These are phyloP conservation scores for Atkinsonella hypoxylon DNA, from an alignment of 2,329 filamentous ascomycete species.

Conservation along the genomic window DNA sequence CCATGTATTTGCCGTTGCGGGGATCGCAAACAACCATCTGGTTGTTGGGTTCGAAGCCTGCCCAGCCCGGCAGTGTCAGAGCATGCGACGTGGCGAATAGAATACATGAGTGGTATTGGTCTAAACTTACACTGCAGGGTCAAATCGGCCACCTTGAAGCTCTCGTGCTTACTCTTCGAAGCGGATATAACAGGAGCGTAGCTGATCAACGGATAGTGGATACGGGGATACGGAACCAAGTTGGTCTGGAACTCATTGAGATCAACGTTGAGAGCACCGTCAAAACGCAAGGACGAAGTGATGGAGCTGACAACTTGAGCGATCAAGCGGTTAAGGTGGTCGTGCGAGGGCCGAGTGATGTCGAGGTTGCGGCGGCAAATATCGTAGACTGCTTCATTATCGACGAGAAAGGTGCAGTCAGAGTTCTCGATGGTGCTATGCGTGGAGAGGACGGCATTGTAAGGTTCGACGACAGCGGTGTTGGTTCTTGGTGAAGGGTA, in stretches of 20 bases:
- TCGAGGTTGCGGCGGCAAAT: conserved; percentile 63
- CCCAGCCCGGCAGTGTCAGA: conserved; percentile 30
- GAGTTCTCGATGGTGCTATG: conserved; percentile 68
- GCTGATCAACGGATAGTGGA: conserved; percentile 63
- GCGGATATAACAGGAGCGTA: conserved; percentile 61
- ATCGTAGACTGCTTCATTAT: conserved; percentile 65
- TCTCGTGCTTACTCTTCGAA: conserved; percentile 71
- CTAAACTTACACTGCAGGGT: conserved; percentile 55
- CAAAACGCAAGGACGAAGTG: conserved; percentile 60
- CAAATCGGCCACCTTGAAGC: conserved; percentile 72
- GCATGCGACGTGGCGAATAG: neutral
- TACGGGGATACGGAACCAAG: conserved; percentile 60
- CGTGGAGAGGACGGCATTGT: conserved; percentile 62
- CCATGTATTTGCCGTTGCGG: conserved; percentile 67
- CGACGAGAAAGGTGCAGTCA: conserved; percentile 68
- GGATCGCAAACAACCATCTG: conserved; percentile 69
- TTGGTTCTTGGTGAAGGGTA: conserved; percentile 61
- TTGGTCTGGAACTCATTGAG: conserved; percentile 72
- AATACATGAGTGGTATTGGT: neutral
- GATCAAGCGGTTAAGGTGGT: conserved; percentile 62
- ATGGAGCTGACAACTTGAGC: conserved; percentile 66
- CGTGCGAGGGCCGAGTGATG: conserved; percentile 55
- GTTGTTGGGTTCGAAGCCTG: conserved; percentile 68
- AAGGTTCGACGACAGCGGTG: conserved; percentile 60
- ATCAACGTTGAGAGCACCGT: conserved; percentile 62